Percentiles rank a stretch among this genome's conserved stretches.
Evolutionary conservation across 495 filamentous ascomycete genomes (phyloP).

Genomic region (Apiosordaria backusii): DNA sequence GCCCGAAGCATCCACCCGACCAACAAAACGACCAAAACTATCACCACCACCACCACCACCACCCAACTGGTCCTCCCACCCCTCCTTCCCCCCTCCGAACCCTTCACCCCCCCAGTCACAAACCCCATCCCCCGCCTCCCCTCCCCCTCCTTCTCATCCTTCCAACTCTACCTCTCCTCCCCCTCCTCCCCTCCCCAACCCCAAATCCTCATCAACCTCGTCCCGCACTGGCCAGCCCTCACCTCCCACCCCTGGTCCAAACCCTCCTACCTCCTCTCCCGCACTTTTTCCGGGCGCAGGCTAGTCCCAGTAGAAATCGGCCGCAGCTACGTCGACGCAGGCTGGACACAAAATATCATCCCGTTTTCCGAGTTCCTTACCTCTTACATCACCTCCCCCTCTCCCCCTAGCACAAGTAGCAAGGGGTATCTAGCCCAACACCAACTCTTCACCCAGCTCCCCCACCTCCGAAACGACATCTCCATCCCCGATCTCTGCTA

Average conservation of each 20-base stretch:
- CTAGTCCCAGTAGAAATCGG: conserved; percentile 90
- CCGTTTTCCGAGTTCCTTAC: conserved; percentile 69
- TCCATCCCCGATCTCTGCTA: conserved; percentile 82
- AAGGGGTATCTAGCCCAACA: conserved; percentile 81
- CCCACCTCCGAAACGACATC: conserved; percentile 72
- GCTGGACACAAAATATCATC: conserved; percentile 83
- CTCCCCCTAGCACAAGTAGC: conserved; percentile 35
- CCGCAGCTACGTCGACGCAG: conserved; percentile 77
- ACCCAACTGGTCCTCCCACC: conserved; percentile 19
- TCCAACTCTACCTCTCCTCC: conserved; percentile 59
- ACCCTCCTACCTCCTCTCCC: conserved; percentile 68
- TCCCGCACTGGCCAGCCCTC: conserved; percentile 77
- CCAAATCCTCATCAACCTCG: conserved; percentile 62
- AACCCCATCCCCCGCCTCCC: conserved; percentile 34
- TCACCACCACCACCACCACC: background rate
- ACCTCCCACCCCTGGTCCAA: conserved; percentile 64
- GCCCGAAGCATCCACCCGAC: conserved; percentile 11
- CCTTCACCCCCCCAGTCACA: conserved; percentile 41
- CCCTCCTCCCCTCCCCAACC: conserved; percentile 47
- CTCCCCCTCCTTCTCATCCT: conserved; percentile 54
- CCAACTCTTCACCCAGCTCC: conserved; percentile 79
- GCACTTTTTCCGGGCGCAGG: conserved; percentile 71
- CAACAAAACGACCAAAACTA: conserved; percentile 5
- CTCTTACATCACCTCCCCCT: conserved; percentile 45
- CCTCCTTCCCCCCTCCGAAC: conserved; percentile 39